Percentiles rank a stretch among this genome's conserved stretches.
Conservation (phyloP, 1,284 basidiomycete genomes). For the Cystobasidium pallidum region DNA sequence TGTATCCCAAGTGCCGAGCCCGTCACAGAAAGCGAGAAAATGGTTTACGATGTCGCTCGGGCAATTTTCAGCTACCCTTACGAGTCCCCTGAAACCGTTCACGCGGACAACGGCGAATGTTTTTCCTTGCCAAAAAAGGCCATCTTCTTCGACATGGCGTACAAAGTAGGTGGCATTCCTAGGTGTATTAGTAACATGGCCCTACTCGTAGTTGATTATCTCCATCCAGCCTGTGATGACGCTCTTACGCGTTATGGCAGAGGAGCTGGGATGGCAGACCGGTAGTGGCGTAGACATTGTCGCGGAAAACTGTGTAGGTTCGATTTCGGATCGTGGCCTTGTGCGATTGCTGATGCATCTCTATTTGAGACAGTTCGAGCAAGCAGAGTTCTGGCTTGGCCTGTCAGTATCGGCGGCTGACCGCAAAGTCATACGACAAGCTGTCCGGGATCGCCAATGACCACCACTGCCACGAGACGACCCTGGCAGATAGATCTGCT, state of each 20-base stretch:
- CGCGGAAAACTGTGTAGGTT: conserved; percentile 27
- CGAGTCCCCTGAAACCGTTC: background rate
- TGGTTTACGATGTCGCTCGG: conserved; percentile 31
- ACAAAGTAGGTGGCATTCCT: conserved; percentile 20
- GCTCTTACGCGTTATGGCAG: conserved; percentile 18
- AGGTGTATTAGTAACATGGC: too few species aligned
- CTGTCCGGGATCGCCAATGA: conserved; percentile 15
- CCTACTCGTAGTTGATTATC: too few species aligned
- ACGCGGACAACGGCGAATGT: background rate
- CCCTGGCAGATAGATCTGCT: too few species aligned
- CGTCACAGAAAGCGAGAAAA: conserved; percentile 12
- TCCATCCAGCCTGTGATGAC: conserved; percentile 20
- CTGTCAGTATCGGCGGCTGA: conserved; percentile 4
- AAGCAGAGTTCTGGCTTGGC: conserved; percentile 27
- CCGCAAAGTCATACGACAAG: conserved; percentile 10
- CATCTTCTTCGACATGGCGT: conserved; percentile 37
- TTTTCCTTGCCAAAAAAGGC: conserved; percentile 7
- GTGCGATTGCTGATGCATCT: background rate
- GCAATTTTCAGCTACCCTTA: conserved; percentile 7
- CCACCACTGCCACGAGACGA: too few species aligned
- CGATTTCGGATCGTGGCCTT: background rate
- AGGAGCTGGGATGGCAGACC: conserved; percentile 21
- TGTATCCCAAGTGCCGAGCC: conserved; percentile 30
- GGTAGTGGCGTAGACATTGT: conserved; percentile 31
- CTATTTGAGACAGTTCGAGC: conserved; percentile 23